phyloP scores from a whole-genome alignment of 345 rosid genomes.

The Toxicodendron radicans region DNA sequence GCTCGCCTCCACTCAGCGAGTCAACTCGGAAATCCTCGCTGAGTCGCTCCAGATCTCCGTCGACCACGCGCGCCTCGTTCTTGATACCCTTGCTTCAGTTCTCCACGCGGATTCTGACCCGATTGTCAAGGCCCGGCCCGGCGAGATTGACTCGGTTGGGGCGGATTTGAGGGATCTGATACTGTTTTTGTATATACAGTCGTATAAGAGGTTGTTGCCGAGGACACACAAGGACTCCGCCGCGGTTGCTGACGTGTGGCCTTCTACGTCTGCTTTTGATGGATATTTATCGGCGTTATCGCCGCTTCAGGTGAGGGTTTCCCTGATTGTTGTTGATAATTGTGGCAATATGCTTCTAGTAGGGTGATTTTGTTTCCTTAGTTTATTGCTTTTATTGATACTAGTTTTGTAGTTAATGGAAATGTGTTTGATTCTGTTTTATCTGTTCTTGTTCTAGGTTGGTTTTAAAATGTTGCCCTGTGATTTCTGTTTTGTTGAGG shows the following conservation, averaged over 20 bases:
- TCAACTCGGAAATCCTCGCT: slow-evolving; percentile 60
- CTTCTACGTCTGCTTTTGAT: slow-evolving; percentile 98
- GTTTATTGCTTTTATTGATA: slow-evolving; percentile 2
- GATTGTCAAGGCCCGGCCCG: slow-evolving; percentile 48
- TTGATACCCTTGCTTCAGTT: slow-evolving; percentile 85
- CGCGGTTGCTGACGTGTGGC: slow-evolving; percentile 97
- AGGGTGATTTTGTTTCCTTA: not conserved
- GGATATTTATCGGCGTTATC: slow-evolving; percentile 93
- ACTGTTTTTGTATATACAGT: slow-evolving; percentile 84
- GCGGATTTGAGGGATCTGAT: slow-evolving; percentile 89
- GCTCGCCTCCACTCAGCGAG: slow-evolving; percentile 51
- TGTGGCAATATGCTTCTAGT: slow-evolving; percentile 9
- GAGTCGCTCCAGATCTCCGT: slow-evolving; percentile 87
- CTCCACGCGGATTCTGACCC: slow-evolving; percentile 83
- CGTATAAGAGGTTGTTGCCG: slow-evolving; percentile 87
- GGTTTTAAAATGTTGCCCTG: too few species aligned
- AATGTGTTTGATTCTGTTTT: not conserved
- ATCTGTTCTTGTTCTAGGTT: not conserved
- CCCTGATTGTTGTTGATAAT: not conserved
- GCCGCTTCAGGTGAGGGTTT: slow-evolving; percentile 79
- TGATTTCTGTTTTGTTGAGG: not conserved
- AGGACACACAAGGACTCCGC: slow-evolving; percentile 94
- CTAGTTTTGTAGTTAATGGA: not conserved
- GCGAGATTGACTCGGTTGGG: slow-evolving; percentile 61
- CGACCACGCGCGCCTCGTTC: slow-evolving; percentile 84